Evolutionary conservation across 2,329 filamentous ascomycete species (phyloP), one percentile per base, ranked within the genome.

Genomic region (Penicillium oxalicum): DNA sequence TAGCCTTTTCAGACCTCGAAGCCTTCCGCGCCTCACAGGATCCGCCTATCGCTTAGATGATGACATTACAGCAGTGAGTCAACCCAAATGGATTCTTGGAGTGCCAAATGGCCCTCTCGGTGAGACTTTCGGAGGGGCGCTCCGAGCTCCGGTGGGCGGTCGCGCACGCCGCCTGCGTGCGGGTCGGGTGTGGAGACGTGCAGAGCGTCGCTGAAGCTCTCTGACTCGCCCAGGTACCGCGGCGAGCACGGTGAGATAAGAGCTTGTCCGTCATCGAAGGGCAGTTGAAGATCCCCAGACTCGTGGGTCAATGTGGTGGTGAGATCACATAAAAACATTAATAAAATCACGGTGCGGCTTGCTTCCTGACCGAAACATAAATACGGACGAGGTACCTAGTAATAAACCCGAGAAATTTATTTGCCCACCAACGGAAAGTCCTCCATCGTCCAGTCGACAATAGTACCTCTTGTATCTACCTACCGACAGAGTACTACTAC

Each of bases 101-200:
- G 18, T 18, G 18, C 38, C 44, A 26, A 48, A 27, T 13, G 37
- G 38, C 41, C 35, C 40, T 44, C 28, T 54, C 56, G 56, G 56
- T 58, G 49, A 55, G 46, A 35, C 48, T 32, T 45, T 35, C 57
- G 57, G 57, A 60, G 57, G 43, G 29, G 47, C 36, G 52, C 57
- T 59, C 57, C 57, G 56, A 53, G 40, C 57, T 60, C 57, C 57
- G 57, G 55, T 37, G 50, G 38, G 45, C 45, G 48, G 43, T 45
- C 46, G 24, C 46, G 24, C 48, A 48, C 47, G 48, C 27, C 54
- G 38, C 26, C 34, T 11, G 18, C n/a, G 11, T 18, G 56, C 53
- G 54, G 56, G 54, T 57, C 56, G 5, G 9, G 48, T 50, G 48
- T 51, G 52, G 47, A 56, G 55, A 4, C 11, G 48, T 49, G 46